Evolutionary conservation across 306 rosid species (phyloP).

Genomic region (Heteromeles arbutifolia): DNA sequence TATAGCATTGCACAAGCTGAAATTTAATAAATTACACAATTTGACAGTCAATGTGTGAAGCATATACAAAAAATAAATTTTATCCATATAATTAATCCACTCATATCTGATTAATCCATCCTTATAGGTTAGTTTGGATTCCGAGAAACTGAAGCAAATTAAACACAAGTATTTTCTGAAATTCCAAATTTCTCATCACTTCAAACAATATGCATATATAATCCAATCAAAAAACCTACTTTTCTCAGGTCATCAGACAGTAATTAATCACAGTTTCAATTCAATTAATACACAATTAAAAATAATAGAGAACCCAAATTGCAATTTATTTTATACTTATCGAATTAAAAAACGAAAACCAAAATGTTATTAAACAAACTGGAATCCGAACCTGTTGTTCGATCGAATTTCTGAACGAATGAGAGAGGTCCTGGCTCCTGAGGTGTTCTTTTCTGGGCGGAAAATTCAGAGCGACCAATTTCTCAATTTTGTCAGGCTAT

Average conservation of each 20-base stretch:
- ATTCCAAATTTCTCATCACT: not conserved
- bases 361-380: not conserved
- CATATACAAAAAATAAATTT: not conserved
- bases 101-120: not conserved
- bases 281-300: not conserved
- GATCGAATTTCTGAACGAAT: not conserved
- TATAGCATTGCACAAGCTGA: not conserved
- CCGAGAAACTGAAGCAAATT: not conserved
- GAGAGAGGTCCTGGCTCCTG: not conserved
- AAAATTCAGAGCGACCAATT: not conserved
- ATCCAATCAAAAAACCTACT: not conserved
- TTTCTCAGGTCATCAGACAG: not conserved
- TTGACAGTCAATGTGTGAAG: not conserved
- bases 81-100: not conserved
- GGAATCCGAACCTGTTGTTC: slow-evolving; percentile 5
- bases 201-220: not conserved
- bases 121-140: not conserved
- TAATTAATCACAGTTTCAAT: not conserved
- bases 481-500: not conserved
- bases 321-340: not conserved
- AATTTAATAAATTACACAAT: not conserved
- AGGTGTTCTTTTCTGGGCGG: not conserved
- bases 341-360: not conserved
- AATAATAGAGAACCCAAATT: not conserved
- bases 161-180: not conserved